Percentiles rank a stretch among this genome's conserved stretches.
Evolutionary conservation across 495 filamentous ascomycete species (phyloP).

Genomic region (Xylaria scruposa): DNA sequence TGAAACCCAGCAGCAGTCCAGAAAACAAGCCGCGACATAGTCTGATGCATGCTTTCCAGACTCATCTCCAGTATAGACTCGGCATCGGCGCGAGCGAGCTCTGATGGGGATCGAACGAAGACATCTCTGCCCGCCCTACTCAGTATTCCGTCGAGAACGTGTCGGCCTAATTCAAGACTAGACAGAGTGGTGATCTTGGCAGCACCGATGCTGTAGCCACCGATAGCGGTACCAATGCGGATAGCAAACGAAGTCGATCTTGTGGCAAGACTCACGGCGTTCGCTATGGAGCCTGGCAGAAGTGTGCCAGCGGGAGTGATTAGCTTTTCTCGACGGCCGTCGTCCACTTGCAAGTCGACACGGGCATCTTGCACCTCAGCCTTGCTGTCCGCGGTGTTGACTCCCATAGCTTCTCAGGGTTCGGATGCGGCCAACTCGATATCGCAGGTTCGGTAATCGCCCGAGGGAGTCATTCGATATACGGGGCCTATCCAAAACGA

Average conservation of each 20-base stretch:
- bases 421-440: neutral
- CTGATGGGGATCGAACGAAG: slow-evolving; percentile 57
- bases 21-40: slow-evolving; percentile 69
- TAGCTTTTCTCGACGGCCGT: neutral
- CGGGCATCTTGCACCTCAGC: neutral
- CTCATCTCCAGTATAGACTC: slow-evolving; percentile 68
- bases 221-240: slow-evolving; percentile 71
- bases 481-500: neutral
- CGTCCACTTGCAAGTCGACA: neutral
- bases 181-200: slow-evolving; percentile 73
- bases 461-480: neutral
- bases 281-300: slow-evolving; percentile 70
- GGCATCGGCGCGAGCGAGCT: slow-evolving; percentile 64
- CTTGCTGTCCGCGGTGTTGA: neutral
- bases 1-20: slow-evolving; percentile 75
- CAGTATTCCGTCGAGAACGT: slow-evolving; percentile 70
- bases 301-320: slow-evolving; percentile 60
- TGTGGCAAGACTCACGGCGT: slow-evolving; percentile 70
- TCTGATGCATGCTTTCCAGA: slow-evolving; percentile 67
- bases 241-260: slow-evolving; percentile 73
- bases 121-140: slow-evolving; percentile 74
- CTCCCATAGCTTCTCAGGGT: neutral
- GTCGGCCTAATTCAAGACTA: slow-evolving; percentile 70
- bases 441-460: neutral
- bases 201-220: slow-evolving; percentile 68